These are phyloP conservation scores for Globisporangium barbulae DNA, from an alignment of 352 stramenopile species.

Conservation along the genomic window DNA sequence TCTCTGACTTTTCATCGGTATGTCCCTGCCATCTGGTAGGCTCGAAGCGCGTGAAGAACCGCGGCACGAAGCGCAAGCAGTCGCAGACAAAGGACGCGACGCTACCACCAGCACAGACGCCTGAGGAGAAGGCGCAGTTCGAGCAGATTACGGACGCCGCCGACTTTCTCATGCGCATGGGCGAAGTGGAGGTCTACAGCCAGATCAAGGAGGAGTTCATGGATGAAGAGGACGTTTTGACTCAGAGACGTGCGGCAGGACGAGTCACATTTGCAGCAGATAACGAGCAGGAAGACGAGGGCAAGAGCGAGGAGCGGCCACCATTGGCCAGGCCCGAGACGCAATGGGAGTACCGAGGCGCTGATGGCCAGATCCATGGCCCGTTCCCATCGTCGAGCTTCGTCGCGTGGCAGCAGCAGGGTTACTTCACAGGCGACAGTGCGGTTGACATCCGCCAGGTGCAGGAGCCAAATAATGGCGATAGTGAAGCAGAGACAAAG, in stretches of 20 bases:
- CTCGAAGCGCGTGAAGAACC: conserved; percentile 47
- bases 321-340: conserved; percentile 29
- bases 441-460: conserved; percentile 74
- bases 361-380: conserved; percentile 69
- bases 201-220: conserved; percentile 84
- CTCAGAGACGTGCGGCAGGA: conserved; percentile 25
- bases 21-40: conserved; percentile 13
- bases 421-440: conserved; percentile 73
- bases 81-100: conserved; percentile 23
- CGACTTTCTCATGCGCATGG: conserved; percentile 73
- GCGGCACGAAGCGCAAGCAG: conserved; percentile 59
- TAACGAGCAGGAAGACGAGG: conserved; percentile 9
- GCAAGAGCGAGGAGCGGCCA: conserved; percentile 42
- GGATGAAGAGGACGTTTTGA: conserved; percentile 50
- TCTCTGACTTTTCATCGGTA: not conserved
- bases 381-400: conserved; percentile 71
- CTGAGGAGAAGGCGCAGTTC: conserved; percentile 78
- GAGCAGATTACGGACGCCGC: conserved; percentile 75
- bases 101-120: conserved; percentile 29
- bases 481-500: not conserved
- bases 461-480: not conserved
- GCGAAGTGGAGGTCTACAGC: conserved; percentile 78
- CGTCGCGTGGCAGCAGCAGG: conserved; percentile 75
- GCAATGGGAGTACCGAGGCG: conserved; percentile 80
- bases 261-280: conserved; percentile 27